Conservation (phyloP, 1,139 yeast genomes). For the Yamadazyma triangularis region DNA sequence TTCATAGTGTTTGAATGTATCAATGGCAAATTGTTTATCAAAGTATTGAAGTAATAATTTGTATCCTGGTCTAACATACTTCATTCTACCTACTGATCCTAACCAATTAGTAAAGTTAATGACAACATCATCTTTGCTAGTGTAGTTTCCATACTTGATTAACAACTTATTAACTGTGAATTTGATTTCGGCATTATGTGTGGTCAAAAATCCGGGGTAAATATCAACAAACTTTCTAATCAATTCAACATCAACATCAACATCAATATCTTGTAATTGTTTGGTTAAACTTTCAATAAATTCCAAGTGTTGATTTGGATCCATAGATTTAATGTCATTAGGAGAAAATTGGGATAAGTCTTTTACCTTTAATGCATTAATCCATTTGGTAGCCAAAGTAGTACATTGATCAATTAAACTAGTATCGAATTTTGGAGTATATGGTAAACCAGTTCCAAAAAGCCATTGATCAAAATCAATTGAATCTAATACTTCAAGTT, state of each 20-base stretch:
- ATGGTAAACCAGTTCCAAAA: conserved; percentile 27
- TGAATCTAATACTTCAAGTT: conserved; percentile 72
- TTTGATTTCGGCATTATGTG: conserved; percentile 30
- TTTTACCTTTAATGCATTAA: conserved; percentile 8
- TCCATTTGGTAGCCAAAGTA: conserved; percentile 24
- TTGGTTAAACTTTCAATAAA: conserved; percentile 29
- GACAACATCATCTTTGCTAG: conserved; percentile 16
- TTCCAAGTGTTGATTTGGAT: conserved; percentile 32
- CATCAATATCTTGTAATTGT: conserved; percentile 14
- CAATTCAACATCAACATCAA: conserved; percentile 12
- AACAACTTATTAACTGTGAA: conserved; percentile 29
- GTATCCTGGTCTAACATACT: conserved; percentile 40
- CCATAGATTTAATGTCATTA: conserved; percentile 21
- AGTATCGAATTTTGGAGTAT: conserved; percentile 25
- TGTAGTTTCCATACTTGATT: conserved; percentile 23
- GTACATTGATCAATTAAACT: conserved; percentile 30
- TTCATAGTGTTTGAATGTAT: conserved; percentile 21
- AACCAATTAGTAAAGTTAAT: conserved; percentile 30
- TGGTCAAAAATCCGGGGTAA: conserved; percentile 21
- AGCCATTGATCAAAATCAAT: conserved; percentile 63
- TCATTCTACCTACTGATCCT: conserved; percentile 42
- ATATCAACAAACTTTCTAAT: conserved; percentile 17
- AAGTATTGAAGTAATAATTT: conserved; percentile 24
- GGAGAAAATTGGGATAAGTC: conserved; percentile 10
- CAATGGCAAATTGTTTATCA: conserved; percentile 25